Percentiles rank a stretch among this genome's conserved stretches.
These are phyloP conservation scores for Leccinum griseonigrum DNA, from an alignment of 1,284 basidiomycete genomes.

Conservation along the genomic window DNA sequence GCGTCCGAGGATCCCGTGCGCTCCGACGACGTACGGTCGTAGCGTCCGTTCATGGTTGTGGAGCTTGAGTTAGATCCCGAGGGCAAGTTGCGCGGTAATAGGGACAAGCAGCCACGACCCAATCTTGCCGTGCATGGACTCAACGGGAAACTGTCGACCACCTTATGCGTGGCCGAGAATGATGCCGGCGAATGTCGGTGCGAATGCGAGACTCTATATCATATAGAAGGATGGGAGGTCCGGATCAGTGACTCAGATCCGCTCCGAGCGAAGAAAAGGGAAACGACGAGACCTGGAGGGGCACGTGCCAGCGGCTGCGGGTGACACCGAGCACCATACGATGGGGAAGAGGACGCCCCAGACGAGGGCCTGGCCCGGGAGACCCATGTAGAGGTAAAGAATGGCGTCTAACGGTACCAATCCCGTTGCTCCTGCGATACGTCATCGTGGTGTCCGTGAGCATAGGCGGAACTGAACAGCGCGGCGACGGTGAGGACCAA, in stretches of 20 bases:
- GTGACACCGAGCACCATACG: slow-evolving; percentile 49
- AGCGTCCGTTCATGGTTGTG: slow-evolving; percentile 83
- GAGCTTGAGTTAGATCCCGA: slow-evolving; percentile 91
- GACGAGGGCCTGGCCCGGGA: slow-evolving; percentile 47
- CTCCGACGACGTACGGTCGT: slow-evolving; percentile 69
- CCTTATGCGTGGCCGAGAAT: slow-evolving; percentile 78
- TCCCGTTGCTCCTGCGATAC: slow-evolving; percentile 60
- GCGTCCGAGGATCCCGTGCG: slow-evolving; percentile 84
- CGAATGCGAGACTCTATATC: slow-evolving; percentile 60
- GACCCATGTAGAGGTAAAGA: slow-evolving; percentile 76
- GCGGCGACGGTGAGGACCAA: background rate
- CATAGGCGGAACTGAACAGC: slow-evolving; percentile 26
- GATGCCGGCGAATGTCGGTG: slow-evolving; percentile 68
- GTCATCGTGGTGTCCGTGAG: slow-evolving; percentile 61
- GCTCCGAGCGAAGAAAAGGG: background rate
- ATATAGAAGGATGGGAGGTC: background rate
- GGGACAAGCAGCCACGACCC: slow-evolving; percentile 70
- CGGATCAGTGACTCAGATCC: background rate
- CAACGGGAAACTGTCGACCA: slow-evolving; percentile 68
- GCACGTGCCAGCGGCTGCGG: slow-evolving; percentile 83
- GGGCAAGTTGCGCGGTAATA: slow-evolving; percentile 64
- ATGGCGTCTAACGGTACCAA: slow-evolving; percentile 68
- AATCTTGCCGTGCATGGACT: slow-evolving; percentile 71
- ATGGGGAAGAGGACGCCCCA: slow-evolving; percentile 87
- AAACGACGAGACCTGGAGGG: slow-evolving; percentile 60